Evolutionary conservation across 2,329 filamentous ascomycete genomes (phyloP), one percentile per base, ranked within the genome.

Genomic region (Penicillium sp.): DNA sequence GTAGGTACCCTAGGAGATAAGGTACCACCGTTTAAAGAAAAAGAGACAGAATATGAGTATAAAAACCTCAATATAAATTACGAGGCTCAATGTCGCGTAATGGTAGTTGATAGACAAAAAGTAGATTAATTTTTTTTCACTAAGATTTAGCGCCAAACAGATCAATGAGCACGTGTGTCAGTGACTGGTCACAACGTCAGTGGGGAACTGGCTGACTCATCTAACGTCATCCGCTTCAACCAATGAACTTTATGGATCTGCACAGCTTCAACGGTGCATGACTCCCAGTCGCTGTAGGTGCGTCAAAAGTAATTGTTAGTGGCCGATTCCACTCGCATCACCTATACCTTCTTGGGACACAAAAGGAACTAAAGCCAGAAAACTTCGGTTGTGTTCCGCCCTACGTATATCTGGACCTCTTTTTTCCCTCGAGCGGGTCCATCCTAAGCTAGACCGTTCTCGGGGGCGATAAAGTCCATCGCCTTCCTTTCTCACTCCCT

Each of bases 401-500:
- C 14, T 14, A 20, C 18, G 22, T 22, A 40, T 8, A 40, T 40
- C 37, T 40, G 37, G 37, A 40, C 18, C 33, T 40, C 47, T 4
- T 41, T 27, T 49, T 45, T 27, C 20, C 18, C 22, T 18, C 31
- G 37, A 26, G 37, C 33, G 41, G 53, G 45, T 44, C 48, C 26
- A 23, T 9, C 23, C 37, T 22, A 29, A 56, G 43, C 27, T 54
- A 55, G 51, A 42, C 59, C 54, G 56, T 59, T 61, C 56, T 61
- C 59, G 59, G 58, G 29, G 46, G 47, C 51, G 54, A 59, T 56
- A 55, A 53, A 56, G 42, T 25, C 47, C 56, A 55, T 57, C 26
- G 35, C 40, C 49, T 29, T 50, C 25, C 43, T 49, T 53, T 33
- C n/a, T 7, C 14, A 18, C 9, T 12, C 41, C 51, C 37, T 31